Evolutionary conservation across 225 moss, liverwort and hornwort genomes (phyloP), one percentile per base, ranked within the genome.

Genomic region (Neckera pumila): DNA sequence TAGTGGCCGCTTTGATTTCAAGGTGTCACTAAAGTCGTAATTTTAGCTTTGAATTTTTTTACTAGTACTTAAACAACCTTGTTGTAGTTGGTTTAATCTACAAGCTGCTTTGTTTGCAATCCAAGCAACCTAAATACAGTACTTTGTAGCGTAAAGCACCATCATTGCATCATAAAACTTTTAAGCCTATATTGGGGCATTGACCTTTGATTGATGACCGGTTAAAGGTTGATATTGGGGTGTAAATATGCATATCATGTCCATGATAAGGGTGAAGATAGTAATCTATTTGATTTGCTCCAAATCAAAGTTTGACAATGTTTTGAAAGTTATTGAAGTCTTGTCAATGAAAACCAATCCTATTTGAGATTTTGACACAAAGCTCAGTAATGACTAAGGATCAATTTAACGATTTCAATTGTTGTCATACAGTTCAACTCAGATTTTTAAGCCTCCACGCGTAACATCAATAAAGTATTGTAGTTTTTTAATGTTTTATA

Each of bases 341-440:
- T 43, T 27, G 1, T 43, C 17, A 17, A 28, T 73, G 6, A 45
- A 73, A 14, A 43, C 17, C 10, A 45, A 10, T 30, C 45, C 1
- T 17, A 43, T 6, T 28, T 10, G 43, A 73, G 17, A 47, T 47
- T 30, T 18, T 74, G 10, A 45, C 4, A 47, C 11, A 31, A 10
- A 47, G 2, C 4, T 47, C 2, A 31, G 0, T 47, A 6, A 18
- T 47, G 1, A 30, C 18, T 73, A 73, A 28, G 2, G 8, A 73
- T 45, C 0, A 6, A 28, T 3, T 14, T 5, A 17, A 43, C 28
- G 3, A 45, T 73, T 45, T 28, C 45, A 73, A 45, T 2, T 22
- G 12, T 1, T 5, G 1, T 38, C 7, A 69, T 69, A 2, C 1
- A 38, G 6, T 17, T 14, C 3, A 42, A 9, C 1, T 42, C 2